A percentile compares a stretch with the other conserved stretches of the same genome.
These are phyloP conservation scores for Mercurialis annua DNA, from an alignment of 345 rosid species.

Conservation along the genomic window DNA sequence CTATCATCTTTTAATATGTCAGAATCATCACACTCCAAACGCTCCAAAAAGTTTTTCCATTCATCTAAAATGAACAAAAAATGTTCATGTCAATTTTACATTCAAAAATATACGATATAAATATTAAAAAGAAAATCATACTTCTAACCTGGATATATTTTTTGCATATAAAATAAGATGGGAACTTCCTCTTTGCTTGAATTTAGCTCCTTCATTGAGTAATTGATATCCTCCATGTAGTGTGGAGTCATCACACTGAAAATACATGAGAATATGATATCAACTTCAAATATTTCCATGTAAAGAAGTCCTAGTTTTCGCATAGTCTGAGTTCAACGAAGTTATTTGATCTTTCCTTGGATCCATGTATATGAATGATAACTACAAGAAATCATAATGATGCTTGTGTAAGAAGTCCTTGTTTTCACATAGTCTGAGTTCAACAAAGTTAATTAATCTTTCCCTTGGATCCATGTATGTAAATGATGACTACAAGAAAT, in stretches of 20 bases:
- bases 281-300: conserved; percentile 1
- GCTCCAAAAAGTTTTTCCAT: conserved; percentile 87
- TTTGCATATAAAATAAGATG: conserved; percentile 80
- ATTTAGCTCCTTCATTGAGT: conserved; percentile 63
- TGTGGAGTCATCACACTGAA: conserved; percentile 90
- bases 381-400: not conserved
- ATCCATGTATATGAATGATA: not conserved
- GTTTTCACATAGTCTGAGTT: not conserved
- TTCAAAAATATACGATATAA: not conserved
- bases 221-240: conserved; percentile 79
- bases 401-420: not conserved
- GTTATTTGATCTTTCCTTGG: not conserved
- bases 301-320: not conserved
- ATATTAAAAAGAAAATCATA: not conserved
- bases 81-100: conserved; percentile 9
- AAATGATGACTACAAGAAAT: not conserved
- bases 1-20: conserved; percentile 46
- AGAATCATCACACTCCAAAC: conserved; percentile 59
- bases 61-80: conserved; percentile 52
- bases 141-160: conserved; percentile 72
- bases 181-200: conserved; percentile 69
- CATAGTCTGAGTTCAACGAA: not conserved
- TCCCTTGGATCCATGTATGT: not conserved
- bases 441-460: not conserved
- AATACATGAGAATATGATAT: conserved; percentile 21